A percentile compares a stretch with the other conserved stretches of the same genome.
Evolutionary conservation across 1,284 basidiomycete species (phyloP).

Genomic region (Marasmius fiardii): DNA sequence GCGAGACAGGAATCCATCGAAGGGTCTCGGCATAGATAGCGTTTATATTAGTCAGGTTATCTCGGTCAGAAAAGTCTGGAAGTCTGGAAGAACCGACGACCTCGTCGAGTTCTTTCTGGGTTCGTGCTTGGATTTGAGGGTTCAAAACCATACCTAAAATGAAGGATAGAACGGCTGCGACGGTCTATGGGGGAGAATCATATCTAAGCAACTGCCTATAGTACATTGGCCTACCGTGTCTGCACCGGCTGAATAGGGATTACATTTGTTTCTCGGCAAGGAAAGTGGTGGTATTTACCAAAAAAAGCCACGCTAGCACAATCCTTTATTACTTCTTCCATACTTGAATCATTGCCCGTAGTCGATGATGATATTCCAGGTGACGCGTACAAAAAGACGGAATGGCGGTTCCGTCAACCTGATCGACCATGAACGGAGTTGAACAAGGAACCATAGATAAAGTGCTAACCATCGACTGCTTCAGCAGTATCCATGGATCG

Average conservation of each 20-base stretch:
- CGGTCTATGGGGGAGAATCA: slow-evolving; percentile 12
- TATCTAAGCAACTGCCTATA: background rate
- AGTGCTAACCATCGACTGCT: background rate
- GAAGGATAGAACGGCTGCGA: slow-evolving; percentile 20
- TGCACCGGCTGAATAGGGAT: slow-evolving; percentile 9
- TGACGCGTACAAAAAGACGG: background rate
- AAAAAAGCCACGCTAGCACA: background rate
- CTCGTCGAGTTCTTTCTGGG: slow-evolving; percentile 30
- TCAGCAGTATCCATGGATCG: background rate
- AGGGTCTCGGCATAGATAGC: slow-evolving; percentile 20
- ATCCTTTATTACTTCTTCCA: background rate
- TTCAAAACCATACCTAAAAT: slow-evolving; percentile 25
- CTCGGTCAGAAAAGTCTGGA: slow-evolving; percentile 31
- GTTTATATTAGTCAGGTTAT: slow-evolving; percentile 27
- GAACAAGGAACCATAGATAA: background rate
- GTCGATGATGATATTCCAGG: background rate
- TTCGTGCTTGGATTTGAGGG: slow-evolving; percentile 22
- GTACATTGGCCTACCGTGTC: slow-evolving; percentile 13
- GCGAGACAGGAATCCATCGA: slow-evolving; percentile 3
- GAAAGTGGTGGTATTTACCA: background rate
- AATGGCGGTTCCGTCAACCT: background rate
- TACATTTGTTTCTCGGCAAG: too few relatives aligned
- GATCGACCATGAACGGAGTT: background rate
- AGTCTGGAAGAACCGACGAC: slow-evolving; percentile 29
- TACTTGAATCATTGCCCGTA: background rate